Conservation (phyloP, 257 asterid species). For the Nyctanthes arbortristis region DNA sequence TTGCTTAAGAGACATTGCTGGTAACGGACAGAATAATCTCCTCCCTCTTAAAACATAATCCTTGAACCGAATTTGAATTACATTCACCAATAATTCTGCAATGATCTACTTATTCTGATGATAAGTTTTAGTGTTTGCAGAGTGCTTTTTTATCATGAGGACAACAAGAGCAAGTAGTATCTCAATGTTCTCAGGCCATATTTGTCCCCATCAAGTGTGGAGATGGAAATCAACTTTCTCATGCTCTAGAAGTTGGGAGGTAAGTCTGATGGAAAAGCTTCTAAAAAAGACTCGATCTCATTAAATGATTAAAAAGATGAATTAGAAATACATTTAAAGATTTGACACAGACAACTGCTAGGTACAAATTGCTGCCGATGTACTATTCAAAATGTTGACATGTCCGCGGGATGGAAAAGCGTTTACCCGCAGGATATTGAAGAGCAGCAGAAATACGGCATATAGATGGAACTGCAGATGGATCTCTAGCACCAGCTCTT, state of each 20-base stretch:
- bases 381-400: constrained; percentile 8
- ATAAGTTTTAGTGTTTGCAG: background rate
- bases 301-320: constrained; percentile 2
- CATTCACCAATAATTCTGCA: too few species aligned
- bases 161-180: background rate
- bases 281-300: constrained; percentile 13
- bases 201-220: background rate
- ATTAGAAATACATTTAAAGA: background rate
- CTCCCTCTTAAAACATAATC: too few species aligned
- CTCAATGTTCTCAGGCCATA: constrained; percentile 10
- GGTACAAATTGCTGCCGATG: constrained; percentile 8
- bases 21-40: background rate
- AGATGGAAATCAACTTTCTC: constrained; percentile 8
- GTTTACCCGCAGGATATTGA: constrained; percentile 87
- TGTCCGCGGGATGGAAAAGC: constrained; percentile 14
- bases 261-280: constrained; percentile 1
- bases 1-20: background rate
- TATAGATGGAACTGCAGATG: constrained; percentile 94
- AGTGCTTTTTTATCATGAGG: background rate
- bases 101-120: too few species aligned
- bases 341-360: background rate
- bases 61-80: too few species aligned
- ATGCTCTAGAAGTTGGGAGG: background rate
- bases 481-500: constrained; percentile 97
- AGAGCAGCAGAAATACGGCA: constrained; percentile 97